Percentiles rank a stretch among this genome's conserved stretches.
These are phyloP conservation scores for Neophaeococcomyces mojaviensis DNA, from an alignment of 2,329 filamentous ascomycete genomes.

Conservation along the genomic window DNA sequence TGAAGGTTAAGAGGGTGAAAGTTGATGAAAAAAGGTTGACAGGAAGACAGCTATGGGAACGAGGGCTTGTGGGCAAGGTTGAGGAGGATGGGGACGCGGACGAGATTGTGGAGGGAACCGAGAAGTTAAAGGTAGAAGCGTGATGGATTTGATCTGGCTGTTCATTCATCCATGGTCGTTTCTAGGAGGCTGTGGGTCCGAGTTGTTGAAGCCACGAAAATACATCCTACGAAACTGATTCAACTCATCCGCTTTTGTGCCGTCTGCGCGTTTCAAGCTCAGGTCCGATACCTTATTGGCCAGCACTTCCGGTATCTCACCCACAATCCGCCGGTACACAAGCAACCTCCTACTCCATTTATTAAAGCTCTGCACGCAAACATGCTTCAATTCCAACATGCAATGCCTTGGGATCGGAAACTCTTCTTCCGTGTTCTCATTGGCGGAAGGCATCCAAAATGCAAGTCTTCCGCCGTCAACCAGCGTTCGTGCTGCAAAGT, in stretches of 20 bases:
- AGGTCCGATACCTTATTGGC: slow-evolving; percentile 6
- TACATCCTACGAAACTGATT: slow-evolving; percentile 57
- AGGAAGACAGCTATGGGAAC: slow-evolving; percentile 71
- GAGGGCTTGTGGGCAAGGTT: slow-evolving; percentile 58
- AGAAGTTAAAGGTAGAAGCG: slow-evolving; percentile 64
- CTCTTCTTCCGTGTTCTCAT: slow-evolving; percentile 66
- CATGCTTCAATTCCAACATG: slow-evolving; percentile 61
- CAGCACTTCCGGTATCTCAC: slow-evolving; percentile 37
- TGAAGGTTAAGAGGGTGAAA: slow-evolving; percentile 71
- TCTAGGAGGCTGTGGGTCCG: background rate
- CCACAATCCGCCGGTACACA: slow-evolving; percentile 68
- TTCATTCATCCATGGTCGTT: slow-evolving; percentile 4
- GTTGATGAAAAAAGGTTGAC: slow-evolving; percentile 60
- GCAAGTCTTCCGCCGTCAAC: slow-evolving; percentile 72
- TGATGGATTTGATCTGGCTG: slow-evolving; percentile 22
- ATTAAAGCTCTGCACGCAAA: slow-evolving; percentile 81
- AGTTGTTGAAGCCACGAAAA: slow-evolving; percentile 14
- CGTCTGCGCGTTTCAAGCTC: slow-evolving; percentile 31
- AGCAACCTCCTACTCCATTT: slow-evolving; percentile 88
- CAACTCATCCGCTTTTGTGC: slow-evolving; percentile 55
- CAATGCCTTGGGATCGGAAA: slow-evolving; percentile 48
- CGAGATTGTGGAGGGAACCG: slow-evolving; percentile 52
- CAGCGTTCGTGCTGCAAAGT: slow-evolving; percentile 68
- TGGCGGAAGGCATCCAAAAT: slow-evolving; percentile 96
- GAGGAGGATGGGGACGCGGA: slow-evolving; percentile 63